These are phyloP conservation scores for Jasminum sambac DNA, from an alignment of 257 asterid genomes.

Conservation along the genomic window DNA sequence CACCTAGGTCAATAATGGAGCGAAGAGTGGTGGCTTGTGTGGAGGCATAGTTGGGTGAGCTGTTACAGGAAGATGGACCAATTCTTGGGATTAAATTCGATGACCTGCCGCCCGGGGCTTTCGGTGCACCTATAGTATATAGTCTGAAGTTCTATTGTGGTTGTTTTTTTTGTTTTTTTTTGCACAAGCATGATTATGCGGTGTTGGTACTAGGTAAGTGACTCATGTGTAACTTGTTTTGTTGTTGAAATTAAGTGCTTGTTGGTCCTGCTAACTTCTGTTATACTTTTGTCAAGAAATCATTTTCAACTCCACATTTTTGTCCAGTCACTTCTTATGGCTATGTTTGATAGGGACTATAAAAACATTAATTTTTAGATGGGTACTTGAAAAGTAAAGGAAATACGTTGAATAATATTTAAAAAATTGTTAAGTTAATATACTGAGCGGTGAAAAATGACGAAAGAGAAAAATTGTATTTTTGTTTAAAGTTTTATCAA, in stretches of 20 bases:
- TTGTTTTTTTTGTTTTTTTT: neutral
- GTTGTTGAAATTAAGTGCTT: neutral
- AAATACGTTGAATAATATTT: too few relatives aligned
- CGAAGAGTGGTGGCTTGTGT: slow-evolving; percentile 81
- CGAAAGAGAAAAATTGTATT: too few relatives aligned
- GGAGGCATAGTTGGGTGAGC: slow-evolving; percentile 92
- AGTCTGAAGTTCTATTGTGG: slow-evolving; percentile 1
- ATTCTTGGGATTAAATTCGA: slow-evolving; percentile 91
- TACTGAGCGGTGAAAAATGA: too few relatives aligned
- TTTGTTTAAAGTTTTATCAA: too few relatives aligned
- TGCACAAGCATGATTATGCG: slow-evolving; percentile 13
- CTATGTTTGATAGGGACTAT: too few relatives aligned
- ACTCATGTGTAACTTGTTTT: neutral
- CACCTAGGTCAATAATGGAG: slow-evolving; percentile 66
- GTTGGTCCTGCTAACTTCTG: too few relatives aligned
- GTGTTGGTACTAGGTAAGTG: neutral
- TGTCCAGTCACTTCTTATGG: too few relatives aligned
- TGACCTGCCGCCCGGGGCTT: slow-evolving; percentile 97
- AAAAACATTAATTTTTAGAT: too few relatives aligned
- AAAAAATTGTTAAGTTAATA: too few relatives aligned
- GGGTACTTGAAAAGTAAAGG: too few relatives aligned
- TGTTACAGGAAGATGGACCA: slow-evolving; percentile 85
- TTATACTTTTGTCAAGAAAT: too few relatives aligned
- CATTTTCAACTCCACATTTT: too few relatives aligned
- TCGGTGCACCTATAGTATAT: slow-evolving; percentile 75